Conservation (phyloP, 352 stramenopile species). For the Phytopythium mirpurense region DNA sequence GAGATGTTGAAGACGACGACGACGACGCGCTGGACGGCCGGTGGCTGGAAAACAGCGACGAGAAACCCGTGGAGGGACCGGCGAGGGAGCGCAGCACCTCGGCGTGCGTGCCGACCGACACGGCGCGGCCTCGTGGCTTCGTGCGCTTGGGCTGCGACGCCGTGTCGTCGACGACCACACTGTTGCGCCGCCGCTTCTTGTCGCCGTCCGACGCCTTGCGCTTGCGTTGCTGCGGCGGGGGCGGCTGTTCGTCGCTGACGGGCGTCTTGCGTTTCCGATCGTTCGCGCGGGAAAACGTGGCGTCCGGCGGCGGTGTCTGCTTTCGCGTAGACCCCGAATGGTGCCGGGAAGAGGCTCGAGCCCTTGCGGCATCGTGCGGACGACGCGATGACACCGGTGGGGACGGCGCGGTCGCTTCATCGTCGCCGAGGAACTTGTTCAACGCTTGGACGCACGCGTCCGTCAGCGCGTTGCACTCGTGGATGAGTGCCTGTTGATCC, state of each 20-base stretch:
- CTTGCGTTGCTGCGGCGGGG: slow-evolving; percentile 6
- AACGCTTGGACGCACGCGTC: slow-evolving; percentile 54
- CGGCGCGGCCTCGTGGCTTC: slow-evolving; percentile 1
- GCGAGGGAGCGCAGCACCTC: slow-evolving; percentile 2
- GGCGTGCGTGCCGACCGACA: not conserved
- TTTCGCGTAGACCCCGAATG: not conserved
- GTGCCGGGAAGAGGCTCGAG: not conserved
- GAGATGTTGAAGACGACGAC: not conserved
- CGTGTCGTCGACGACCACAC: not conserved
- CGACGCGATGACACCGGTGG: not conserved
- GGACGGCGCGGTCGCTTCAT: slow-evolving; percentile 10
- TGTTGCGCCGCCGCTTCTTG: slow-evolving; percentile 5
- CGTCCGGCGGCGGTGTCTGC: not conserved
- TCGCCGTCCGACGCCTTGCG: slow-evolving; percentile 3
- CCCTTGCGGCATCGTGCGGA: not conserved
- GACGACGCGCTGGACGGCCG: not conserved
- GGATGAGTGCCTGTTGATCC: slow-evolving; percentile 42
- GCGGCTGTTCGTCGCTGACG: slow-evolving; percentile 6
- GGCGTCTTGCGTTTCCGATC: slow-evolving; percentile 1
- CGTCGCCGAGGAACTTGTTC: slow-evolving; percentile 47
- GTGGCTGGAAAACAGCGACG: slow-evolving; percentile 1
- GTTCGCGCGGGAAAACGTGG: not conserved
- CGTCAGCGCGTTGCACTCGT: slow-evolving; percentile 61
- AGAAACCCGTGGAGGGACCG: not conserved
- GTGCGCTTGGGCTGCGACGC: not conserved